Evolutionary conservation across 495 filamentous ascomycete genomes (phyloP), one percentile per base, ranked within the genome.

Genomic region (Hypoxylon trugodes): DNA sequence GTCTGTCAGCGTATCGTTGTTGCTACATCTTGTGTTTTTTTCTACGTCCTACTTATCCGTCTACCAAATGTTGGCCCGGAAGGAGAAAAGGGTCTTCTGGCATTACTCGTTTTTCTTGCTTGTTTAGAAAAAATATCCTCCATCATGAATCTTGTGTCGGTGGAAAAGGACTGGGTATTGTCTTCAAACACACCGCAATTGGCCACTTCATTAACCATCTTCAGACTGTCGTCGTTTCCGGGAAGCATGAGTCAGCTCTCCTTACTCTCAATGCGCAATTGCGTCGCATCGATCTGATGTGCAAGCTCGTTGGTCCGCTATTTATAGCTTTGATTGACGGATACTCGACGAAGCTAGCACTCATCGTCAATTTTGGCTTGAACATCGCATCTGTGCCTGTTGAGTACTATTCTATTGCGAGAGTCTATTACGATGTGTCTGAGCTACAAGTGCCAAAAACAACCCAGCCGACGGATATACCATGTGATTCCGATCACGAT

Each of bases 351-450:
- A 42, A 42, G 24, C 9, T 42, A 10, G 38, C 38, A 8, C 21
- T 42, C 7, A 42, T 42, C n/a, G 18, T 42, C 38, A 42, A 42
- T 15, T 42, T 42, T 21, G 18, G 18, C 18, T 21, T 42, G 38
- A 42, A 42, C 16, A 42, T 42, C 16, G 38, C 38, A 42, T 42
- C 38, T 42, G 18, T 42, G 8, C 21, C 38, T 12, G n/a, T 42
- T 9, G 38, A 42, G n/a, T 42, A 42, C 9, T 42, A 42, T 5
- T 16, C 38, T 4, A 42, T 42, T 6, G 38, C 38, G 12, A 16
- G 38, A 0, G 38, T 42, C 6, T 42, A 42, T 6, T 4, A 42
- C 8, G 38, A 42, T 21, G 38, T 42, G n/a, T 21, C 38, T 12
- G 38, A 16, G 2, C 18, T 42, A 9, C 38, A 42, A 10, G 38